Percentiles rank a stretch among this genome's conserved stretches.
phyloP scores from a whole-genome alignment of 2,329 filamentous ascomycete genomes.

The Triangularia setosa region DNA sequence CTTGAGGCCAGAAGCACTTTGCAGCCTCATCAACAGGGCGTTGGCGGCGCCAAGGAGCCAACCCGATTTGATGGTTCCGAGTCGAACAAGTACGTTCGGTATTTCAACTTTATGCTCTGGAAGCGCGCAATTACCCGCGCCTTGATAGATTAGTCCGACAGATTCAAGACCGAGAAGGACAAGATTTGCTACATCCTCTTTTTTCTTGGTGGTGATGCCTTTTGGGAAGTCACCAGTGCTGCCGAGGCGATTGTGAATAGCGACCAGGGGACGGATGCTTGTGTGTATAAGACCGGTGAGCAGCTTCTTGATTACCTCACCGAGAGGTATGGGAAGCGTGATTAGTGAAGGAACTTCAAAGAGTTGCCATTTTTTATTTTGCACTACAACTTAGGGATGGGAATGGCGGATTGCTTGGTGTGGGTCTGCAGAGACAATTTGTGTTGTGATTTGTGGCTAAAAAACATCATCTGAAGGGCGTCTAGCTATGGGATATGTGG shows the following conservation, averaged over 20 bases:
- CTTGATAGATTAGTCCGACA: background rate
- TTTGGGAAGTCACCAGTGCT: background rate
- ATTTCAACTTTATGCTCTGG: background rate
- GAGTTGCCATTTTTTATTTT: background rate
- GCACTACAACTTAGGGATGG: background rate
- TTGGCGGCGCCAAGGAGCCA: background rate
- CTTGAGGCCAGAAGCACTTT: background rate
- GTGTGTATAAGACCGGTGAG: background rate
- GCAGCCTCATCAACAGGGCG: background rate
- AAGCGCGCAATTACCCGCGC: background rate
- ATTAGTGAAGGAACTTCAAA: background rate
- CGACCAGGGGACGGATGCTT: background rate
- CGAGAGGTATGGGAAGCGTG: background rate
- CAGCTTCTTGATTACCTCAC: background rate
- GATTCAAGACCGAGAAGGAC: background rate
- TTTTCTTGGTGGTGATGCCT: background rate
- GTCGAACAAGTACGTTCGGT: background rate
- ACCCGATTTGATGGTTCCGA: background rate
- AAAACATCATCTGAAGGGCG: too few species aligned
- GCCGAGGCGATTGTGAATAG: background rate
- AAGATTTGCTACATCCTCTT: background rate
- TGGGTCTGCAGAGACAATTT: background rate
- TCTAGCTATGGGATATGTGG: too few species aligned
- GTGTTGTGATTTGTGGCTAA: too few species aligned
- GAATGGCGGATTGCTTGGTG: background rate